Conservation (phyloP, 768 basidiomycete species). For the Plicaturopsis crispa region DNA sequence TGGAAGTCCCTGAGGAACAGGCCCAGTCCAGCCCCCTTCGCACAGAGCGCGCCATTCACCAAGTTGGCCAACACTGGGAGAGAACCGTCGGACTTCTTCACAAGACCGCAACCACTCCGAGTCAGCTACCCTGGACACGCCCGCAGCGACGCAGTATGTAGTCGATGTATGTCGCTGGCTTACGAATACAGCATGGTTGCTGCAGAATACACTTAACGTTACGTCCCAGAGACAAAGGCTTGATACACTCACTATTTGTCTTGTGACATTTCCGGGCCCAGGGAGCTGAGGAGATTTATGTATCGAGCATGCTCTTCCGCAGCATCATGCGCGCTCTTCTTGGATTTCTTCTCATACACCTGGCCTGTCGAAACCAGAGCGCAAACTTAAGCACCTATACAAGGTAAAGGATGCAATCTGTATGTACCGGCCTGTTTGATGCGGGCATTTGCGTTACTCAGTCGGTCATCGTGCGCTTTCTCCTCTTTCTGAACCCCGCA, state of each 20-base stretch:
- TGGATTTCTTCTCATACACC: conserved; percentile 72
- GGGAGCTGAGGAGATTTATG: conserved; percentile 59
- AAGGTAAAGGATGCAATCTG: conserved; percentile 3
- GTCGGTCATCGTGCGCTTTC: conserved; percentile 65
- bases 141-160: conserved; percentile 55
- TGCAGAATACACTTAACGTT: conserved; percentile 19
- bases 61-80: conserved; percentile 61
- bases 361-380: conserved; percentile 38
- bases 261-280: conserved; percentile 75
- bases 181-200: conserved; percentile 59
- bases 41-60: conserved; percentile 69
- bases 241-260: conserved; percentile 60
- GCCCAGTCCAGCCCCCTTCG: conserved; percentile 66
- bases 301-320: conserved; percentile 73
- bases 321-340: conserved; percentile 60
- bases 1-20: conserved; percentile 22
- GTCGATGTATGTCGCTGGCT: conserved; percentile 53
- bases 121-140: conserved; percentile 65
- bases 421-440: conserved; percentile 68
- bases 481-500: conserved; percentile 65
- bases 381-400: not conserved
- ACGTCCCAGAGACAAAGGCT: not conserved
- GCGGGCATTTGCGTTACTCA: conserved; percentile 56
- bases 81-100: conserved; percentile 62
- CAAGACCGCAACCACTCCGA: conserved; percentile 70